Conservation (phyloP, 768 basidiomycete genomes). For the Russula dissimulans region DNA sequence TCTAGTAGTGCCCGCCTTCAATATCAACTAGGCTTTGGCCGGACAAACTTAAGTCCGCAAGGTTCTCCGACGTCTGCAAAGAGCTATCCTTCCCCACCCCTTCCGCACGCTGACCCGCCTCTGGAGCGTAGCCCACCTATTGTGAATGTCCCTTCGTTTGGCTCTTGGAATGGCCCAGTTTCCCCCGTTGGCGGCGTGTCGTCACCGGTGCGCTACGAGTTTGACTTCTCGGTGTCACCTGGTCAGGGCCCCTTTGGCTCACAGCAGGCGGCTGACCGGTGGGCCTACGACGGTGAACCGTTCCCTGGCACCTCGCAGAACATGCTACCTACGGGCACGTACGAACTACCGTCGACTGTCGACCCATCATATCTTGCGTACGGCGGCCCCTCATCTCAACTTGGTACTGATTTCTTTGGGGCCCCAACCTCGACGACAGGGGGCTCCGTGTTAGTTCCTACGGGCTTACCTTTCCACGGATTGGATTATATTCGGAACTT, state of each 20-base stretch:
- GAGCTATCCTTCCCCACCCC: conserved; percentile 57
- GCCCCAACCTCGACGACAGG: conserved; percentile 40
- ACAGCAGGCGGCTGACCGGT: neutral
- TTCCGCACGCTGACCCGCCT: conserved; percentile 39
- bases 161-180: conserved; percentile 18
- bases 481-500: conserved; percentile 80
- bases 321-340: neutral
- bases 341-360: conserved; percentile 15
- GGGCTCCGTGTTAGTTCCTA: conserved; percentile 54
- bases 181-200: conserved; percentile 10
- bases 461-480: conserved; percentile 76
- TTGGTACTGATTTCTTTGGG: conserved; percentile 28
- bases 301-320: conserved; percentile 11
- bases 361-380: conserved; percentile 19
- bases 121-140: conserved; percentile 51
- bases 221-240: conserved; percentile 12
- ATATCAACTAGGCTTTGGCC: conserved; percentile 27
- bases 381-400: conserved; percentile 1
- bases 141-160: conserved; percentile 33
- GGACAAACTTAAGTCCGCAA: conserved; percentile 48
- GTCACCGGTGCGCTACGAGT: conserved; percentile 18
- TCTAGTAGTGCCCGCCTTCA: conserved; percentile 18
- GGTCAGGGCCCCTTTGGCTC: conserved; percentile 7
- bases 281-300: conserved; percentile 14
- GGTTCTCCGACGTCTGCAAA: conserved; percentile 70